These are phyloP conservation scores for Vitis hybrid DNA, from an alignment of 177 flowering plant genomes.

Conservation along the genomic window DNA sequence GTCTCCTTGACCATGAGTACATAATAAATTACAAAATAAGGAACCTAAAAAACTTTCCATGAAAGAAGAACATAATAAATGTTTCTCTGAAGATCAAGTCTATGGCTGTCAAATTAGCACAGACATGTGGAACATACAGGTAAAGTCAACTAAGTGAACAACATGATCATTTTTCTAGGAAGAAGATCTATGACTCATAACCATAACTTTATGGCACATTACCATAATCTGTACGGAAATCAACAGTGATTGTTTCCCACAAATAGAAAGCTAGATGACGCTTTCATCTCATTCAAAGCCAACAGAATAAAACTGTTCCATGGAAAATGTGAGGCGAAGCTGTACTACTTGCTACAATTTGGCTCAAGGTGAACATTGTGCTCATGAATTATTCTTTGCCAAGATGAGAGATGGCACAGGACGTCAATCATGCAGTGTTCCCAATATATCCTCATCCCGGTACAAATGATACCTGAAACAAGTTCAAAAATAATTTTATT, in stretches of 20 bases:
- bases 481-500: background rate
- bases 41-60: too few species aligned
- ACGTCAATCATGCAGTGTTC: constrained; percentile 26
- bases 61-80: too few species aligned
- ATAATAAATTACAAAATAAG: too few species aligned
- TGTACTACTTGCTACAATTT: background rate
- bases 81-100: too few species aligned
- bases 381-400: background rate
- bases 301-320: background rate
- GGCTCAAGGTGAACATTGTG: background rate
- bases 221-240: background rate
- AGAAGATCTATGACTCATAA: too few species aligned
- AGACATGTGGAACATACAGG: too few species aligned
- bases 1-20: too few species aligned
- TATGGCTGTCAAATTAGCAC: too few species aligned
- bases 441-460: constrained; percentile 30
- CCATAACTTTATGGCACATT: too few species aligned
- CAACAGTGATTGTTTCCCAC: background rate
- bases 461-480: constrained; percentile 27
- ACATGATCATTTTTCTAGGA: too few species aligned
- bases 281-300: background rate
- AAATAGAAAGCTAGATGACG: background rate
- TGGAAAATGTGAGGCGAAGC: background rate
- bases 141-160: too few species aligned
- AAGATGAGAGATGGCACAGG: background rate